A percentile compares a stretch with the other conserved stretches of the same genome.
phyloP scores from a whole-genome alignment of 73 alveolate species.

The Diophrys appendiculata region DNA sequence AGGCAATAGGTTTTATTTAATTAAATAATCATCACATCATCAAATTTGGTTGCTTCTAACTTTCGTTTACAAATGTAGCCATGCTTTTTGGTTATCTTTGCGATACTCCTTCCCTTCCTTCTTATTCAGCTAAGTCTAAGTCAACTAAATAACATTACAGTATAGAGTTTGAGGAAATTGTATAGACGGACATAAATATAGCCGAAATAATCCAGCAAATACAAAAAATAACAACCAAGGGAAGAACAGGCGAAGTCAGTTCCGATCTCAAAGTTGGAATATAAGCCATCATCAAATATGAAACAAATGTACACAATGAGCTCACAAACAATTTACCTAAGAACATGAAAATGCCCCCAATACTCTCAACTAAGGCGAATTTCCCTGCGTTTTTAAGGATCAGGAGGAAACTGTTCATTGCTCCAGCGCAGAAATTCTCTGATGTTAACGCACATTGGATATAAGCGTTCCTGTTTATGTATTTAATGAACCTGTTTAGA shows the following conservation, averaged over 20 bases:
- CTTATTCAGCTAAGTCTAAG: constrained; percentile 76
- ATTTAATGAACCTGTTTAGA: constrained; percentile 58
- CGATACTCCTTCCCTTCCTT: constrained; percentile 68
- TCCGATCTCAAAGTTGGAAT: constrained; percentile 8
- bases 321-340: constrained; percentile 89
- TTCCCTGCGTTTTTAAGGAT: constrained; percentile 87
- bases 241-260: neutral
- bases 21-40: too few species aligned
- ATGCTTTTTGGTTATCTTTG: too few species aligned
- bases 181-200: constrained; percentile 86
- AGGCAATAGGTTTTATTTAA: too few species aligned
- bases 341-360: constrained; percentile 88
- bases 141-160: constrained; percentile 88
- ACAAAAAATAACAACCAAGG: neutral
- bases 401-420: constrained; percentile 86
- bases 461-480: constrained; percentile 91
- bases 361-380: constrained; percentile 78
- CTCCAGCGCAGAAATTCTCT: constrained; percentile 90
- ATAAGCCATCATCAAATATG: constrained; percentile 77
- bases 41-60: too few species aligned
- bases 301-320: constrained; percentile 70
- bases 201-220: neutral
- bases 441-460: constrained; percentile 93
- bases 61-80: too few species aligned
- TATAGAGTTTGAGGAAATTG: constrained; percentile 92